Evolutionary conservation across 2,329 filamentous ascomycete genomes (phyloP).

Genomic region (Diatrype stigma): DNA sequence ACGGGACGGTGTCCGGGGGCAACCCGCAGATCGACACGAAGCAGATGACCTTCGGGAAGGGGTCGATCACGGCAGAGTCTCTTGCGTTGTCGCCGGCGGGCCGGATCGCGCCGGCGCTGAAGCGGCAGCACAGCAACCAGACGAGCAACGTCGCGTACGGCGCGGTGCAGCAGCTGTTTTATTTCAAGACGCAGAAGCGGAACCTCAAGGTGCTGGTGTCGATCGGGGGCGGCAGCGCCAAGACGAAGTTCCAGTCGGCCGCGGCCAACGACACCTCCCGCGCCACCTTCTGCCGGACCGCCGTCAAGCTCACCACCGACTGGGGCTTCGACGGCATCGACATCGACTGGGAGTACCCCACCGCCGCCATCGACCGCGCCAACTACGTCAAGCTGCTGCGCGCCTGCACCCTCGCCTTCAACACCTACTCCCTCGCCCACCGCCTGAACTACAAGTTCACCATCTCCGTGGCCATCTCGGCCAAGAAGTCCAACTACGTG

Average conservation of each 20-base stretch:
- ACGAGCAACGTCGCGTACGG: conserved; percentile 66
- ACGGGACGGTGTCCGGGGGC: conserved; percentile 51
- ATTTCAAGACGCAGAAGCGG: conserved; percentile 72
- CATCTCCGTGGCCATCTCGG: conserved; percentile 47
- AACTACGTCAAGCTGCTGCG: conserved; percentile 39
- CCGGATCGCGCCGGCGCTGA: conserved; percentile 36
- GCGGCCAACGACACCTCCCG: conserved; percentile 60
- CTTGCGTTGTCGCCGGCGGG: conserved; percentile 66
- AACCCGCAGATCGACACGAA: conserved; percentile 61
- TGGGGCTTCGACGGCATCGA: conserved; percentile 56
- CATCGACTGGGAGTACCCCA: conserved; percentile 54
- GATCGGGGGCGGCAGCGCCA: conserved; percentile 79
- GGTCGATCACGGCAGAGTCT: too few relatives aligned
- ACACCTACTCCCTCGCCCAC: conserved; percentile 23
- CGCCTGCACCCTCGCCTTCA: conserved; percentile 34
- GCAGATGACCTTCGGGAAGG: conserved; percentile 44
- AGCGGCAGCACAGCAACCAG: conserved; percentile 22
- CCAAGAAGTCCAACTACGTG: conserved; percentile 43
- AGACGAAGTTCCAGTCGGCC: conserved; percentile 61
- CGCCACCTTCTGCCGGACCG: conserved; percentile 61
- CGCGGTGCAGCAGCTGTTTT: conserved; percentile 69
- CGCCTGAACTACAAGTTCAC: conserved; percentile 40
- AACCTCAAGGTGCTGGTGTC: conserved; percentile 76
- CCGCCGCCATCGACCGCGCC: conserved; percentile 33
- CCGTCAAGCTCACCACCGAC: conserved; percentile 67